Percentiles rank a stretch among this genome's conserved stretches.
Evolutionary conservation across 1,284 basidiomycete genomes (phyloP).

Genomic region (Anthracocystis walkeri): DNA sequence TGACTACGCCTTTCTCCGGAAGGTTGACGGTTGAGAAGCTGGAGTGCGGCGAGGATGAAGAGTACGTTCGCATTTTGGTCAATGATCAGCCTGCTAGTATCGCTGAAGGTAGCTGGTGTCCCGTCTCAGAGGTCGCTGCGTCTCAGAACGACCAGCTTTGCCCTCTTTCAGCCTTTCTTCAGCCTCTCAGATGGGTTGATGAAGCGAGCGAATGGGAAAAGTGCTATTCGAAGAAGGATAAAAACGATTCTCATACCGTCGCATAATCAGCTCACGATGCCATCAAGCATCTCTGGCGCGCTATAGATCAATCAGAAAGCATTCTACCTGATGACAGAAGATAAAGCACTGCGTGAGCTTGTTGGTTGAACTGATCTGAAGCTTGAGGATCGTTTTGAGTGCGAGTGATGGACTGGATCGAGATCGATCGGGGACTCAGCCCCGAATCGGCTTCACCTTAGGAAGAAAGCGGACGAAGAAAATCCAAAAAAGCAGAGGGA

Average conservation of each 20-base stretch:
- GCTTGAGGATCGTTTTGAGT: neutral
- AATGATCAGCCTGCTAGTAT: constrained; percentile 25
- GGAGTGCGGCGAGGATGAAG: constrained; percentile 18
- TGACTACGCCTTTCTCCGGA: constrained; percentile 43
- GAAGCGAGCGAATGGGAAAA: constrained; percentile 38
- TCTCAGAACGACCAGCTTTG: constrained; percentile 16
- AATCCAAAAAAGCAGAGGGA: constrained; percentile 9
- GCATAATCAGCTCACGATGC: no score
- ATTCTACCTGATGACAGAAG: neutral
- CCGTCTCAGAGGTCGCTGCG: neutral
- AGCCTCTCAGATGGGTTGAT: constrained; percentile 34
- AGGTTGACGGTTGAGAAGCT: constrained; percentile 39
- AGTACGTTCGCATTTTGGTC: constrained; percentile 34
- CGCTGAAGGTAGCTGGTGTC: constrained; percentile 24
- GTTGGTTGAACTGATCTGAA: neutral
- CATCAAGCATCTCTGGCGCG: no score
- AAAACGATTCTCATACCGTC: neutral
- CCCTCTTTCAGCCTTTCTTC: constrained; percentile 25
- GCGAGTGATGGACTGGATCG: no score
- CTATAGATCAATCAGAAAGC: no score
- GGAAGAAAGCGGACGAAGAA: constrained; percentile 6
- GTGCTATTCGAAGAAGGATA: constrained; percentile 28
- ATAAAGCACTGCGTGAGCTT: neutral
- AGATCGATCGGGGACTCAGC: constrained; percentile 14
- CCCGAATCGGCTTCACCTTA: neutral